A percentile compares a stretch with the other conserved stretches of the same genome.
Conservation (phyloP, 2,329 filamentous ascomycete species). For the Emergomyces orientalis region DNA sequence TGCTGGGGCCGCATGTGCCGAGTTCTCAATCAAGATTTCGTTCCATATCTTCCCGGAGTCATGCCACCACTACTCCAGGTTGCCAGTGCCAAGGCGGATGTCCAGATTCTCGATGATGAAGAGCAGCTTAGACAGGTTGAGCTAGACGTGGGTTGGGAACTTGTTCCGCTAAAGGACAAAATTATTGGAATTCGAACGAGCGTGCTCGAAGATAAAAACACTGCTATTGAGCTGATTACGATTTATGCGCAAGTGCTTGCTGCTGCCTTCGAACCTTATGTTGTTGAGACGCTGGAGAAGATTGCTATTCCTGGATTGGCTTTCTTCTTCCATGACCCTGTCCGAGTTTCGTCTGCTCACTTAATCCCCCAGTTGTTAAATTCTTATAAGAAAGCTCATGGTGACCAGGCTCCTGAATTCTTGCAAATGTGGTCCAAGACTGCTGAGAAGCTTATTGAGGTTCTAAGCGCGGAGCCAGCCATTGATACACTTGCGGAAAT, state of each 20-base stretch:
- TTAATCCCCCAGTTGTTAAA: constrained; percentile 87
- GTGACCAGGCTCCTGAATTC: constrained; percentile 68
- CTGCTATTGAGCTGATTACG: constrained; percentile 96
- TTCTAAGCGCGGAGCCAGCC: constrained; percentile 83
- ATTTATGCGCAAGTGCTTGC: constrained; percentile 97
- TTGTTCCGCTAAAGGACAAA: constrained; percentile 94
- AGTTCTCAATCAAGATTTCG: constrained; percentile 79
- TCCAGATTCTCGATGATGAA: constrained; percentile 89
- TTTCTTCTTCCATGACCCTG: constrained; percentile 99
- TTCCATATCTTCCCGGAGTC: constrained; percentile 83
- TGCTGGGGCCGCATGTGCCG: constrained; percentile 99
- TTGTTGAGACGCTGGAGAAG: constrained; percentile 88
- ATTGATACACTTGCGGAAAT: constrained; percentile 96
- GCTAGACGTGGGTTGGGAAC: constrained; percentile 93
- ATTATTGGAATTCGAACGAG: constrained; percentile 97
- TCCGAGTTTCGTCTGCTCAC: constrained; percentile 89
- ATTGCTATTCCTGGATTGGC: constrained; percentile 87
- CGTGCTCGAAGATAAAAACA: constrained; percentile 95
- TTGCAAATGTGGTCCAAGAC: constrained; percentile 75
- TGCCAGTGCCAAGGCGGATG: constrained; percentile 90
- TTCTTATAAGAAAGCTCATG: constrained; percentile 88
- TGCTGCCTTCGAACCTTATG: constrained; percentile 82
- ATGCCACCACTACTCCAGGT: constrained; percentile 90
- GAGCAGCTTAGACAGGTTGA: constrained; percentile 88
- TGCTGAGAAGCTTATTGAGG: constrained; percentile 84